Conservation (phyloP, 2,329 filamentous ascomycete genomes). For the Ceratocystis huliohia region DNA sequence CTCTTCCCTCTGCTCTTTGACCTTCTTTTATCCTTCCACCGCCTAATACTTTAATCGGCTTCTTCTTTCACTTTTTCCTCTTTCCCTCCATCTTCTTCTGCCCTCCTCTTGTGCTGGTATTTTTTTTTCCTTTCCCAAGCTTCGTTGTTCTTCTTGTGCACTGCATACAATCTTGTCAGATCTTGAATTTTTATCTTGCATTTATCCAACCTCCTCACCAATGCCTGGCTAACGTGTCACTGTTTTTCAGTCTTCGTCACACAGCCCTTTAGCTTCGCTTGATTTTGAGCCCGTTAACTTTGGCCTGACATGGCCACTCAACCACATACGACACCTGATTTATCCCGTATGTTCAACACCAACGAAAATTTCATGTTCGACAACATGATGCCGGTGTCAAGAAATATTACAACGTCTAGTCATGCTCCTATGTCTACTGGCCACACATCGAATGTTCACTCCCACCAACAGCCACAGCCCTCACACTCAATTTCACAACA, state of each 20-base stretch:
- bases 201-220: slow-evolving; percentile 7
- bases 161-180: background rate
- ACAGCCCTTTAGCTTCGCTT: slow-evolving; percentile 13
- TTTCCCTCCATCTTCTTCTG: slow-evolving; percentile 18
- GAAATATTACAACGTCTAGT: slow-evolving; percentile 36
- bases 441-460: background rate
- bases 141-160: slow-evolving; percentile 6
- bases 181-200: slow-evolving; percentile 8
- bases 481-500: background rate
- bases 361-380: slow-evolving; percentile 35
- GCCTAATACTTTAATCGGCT: slow-evolving; percentile 18
- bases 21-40: slow-evolving; percentile 10
- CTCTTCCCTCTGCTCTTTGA: slow-evolving; percentile 14
- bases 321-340: slow-evolving; percentile 22
- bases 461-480: slow-evolving; percentile 5
- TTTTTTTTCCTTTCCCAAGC: background rate
- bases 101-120: background rate
- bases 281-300: slow-evolving; percentile 3
- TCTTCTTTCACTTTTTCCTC: slow-evolving; percentile 22
- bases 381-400: background rate
- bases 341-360: slow-evolving; percentile 38
- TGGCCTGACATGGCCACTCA: slow-evolving; percentile 17
- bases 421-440: slow-evolving; percentile 44
- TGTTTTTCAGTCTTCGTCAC: slow-evolving; percentile 15
- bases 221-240: slow-evolving; percentile 17